Conservation (phyloP, 2,329 filamentous ascomycete species). For the Hypoxylon sp. region DNA sequence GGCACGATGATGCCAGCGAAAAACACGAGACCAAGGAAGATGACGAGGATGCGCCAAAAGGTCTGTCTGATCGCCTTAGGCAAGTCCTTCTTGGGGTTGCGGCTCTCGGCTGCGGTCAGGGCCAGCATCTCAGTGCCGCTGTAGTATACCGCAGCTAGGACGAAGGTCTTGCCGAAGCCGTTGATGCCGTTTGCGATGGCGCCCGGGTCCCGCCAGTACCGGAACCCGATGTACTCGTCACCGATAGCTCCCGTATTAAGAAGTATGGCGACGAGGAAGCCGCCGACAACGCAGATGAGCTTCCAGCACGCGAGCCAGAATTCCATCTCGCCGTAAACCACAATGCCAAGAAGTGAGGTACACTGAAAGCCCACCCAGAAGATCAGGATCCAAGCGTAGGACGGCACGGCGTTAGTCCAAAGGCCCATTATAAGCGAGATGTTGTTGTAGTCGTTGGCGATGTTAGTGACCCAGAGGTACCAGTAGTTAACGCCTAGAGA, state of each 20-base stretch:
- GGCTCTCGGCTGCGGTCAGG: conserved; percentile 55
- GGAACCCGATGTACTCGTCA: conserved; percentile 56
- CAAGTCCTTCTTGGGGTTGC: conserved; percentile 52
- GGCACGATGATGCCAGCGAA: conserved; percentile 55
- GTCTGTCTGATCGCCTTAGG: conserved; percentile 53
- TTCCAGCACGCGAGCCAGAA: conserved; percentile 56
- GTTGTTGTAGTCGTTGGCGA: conserved; percentile 61
- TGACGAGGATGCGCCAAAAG: conserved; percentile 54
- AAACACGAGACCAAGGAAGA: conserved; percentile 55
- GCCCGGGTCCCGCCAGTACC: conserved; percentile 55
- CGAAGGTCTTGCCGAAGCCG: conserved; percentile 56
- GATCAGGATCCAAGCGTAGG: conserved; percentile 63
- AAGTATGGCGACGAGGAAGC: conserved; percentile 55
- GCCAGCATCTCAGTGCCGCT: conserved; percentile 58
- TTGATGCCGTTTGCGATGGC: conserved; percentile 56
- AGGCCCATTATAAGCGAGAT: conserved; percentile 62
- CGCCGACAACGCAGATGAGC: conserved; percentile 53
- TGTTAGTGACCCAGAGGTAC: conserved; percentile 63
- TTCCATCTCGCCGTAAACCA: conserved; percentile 55
- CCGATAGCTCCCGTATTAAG: conserved; percentile 56
- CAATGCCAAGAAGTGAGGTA: conserved; percentile 56
- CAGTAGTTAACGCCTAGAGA: conserved; percentile 67
- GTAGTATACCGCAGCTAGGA: conserved; percentile 57
- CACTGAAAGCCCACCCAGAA: conserved; percentile 62
- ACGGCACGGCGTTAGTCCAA: conserved; percentile 61